Conservation (phyloP, 2,329 filamentous ascomycete species). For the Trichoderma pleuroti region DNA sequence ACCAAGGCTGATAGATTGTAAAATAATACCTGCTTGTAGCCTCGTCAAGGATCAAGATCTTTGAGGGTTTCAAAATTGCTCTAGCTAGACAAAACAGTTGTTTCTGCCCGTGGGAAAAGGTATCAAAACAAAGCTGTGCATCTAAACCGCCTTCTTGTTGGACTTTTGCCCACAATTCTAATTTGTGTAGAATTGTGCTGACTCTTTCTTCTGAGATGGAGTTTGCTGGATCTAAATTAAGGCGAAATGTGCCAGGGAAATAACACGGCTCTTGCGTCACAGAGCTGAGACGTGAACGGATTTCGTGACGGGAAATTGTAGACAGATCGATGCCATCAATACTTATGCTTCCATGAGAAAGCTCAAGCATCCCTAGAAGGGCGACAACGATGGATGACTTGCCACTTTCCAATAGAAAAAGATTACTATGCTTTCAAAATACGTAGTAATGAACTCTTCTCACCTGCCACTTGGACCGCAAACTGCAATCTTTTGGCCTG, state of each 20-base stretch:
- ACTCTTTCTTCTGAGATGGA: not conserved
- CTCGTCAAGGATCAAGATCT: not conserved
- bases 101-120: not conserved
- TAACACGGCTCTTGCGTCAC: not conserved
- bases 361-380: not conserved
- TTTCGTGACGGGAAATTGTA: not conserved
- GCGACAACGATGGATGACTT: not conserved
- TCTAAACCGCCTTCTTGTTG: not conserved
- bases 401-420: not conserved
- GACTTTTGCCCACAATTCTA: not conserved
- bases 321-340: not conserved
- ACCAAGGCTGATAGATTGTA: not conserved
- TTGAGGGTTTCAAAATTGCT: not conserved
- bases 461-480: not conserved
- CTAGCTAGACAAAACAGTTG: not conserved
- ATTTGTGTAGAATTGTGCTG: not conserved
- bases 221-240: not conserved
- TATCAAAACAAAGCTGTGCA: not conserved
- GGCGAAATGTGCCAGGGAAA: not conserved
- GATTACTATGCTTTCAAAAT: not conserved
- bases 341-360: not conserved
- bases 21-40: not conserved
- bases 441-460: not conserved
- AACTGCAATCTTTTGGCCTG: not conserved
- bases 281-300: not conserved